Conservation (phyloP, 345 rosid species). For the Ceriops zippeliana region DNA sequence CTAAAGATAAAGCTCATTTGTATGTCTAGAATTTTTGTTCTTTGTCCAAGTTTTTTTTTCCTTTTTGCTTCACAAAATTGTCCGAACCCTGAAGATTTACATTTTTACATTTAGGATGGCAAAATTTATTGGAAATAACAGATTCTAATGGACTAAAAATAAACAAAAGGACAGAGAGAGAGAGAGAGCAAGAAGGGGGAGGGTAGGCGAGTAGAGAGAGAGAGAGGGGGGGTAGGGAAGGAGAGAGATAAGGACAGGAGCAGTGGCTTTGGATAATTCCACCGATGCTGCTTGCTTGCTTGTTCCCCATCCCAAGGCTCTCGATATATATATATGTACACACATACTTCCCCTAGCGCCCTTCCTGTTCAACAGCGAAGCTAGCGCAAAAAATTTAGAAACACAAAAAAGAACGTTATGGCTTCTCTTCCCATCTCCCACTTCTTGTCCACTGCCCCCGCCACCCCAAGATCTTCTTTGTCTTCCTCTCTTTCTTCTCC, state of each 20-base stretch:
- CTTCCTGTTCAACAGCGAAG: background rate
- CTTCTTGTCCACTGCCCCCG: constrained; percentile 1
- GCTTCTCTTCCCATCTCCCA: constrained; percentile 21
- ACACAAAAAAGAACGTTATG: constrained; percentile 3
- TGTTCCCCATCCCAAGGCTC: constrained; percentile 4
- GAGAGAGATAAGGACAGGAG: background rate
- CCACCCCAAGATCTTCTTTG: background rate
- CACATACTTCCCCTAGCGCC: too few species aligned
- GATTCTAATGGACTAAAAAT: too few species aligned
- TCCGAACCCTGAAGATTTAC: too few species aligned
- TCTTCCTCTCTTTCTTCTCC: background rate
- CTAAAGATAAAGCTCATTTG: too few species aligned
- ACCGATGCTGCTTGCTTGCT: constrained; percentile 34
- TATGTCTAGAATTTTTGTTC: too few species aligned
- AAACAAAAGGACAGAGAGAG: too few species aligned
- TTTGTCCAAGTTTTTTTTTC: too few species aligned
- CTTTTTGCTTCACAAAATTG: too few species aligned
- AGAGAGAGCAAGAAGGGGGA: background rate
- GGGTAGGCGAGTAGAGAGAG: background rate
- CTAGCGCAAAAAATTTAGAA: background rate
- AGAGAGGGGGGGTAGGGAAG: background rate
- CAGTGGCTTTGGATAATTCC: constrained; percentile 36
- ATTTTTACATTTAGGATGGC: too few species aligned
- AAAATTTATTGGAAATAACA: too few species aligned
- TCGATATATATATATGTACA: background rate